Conservation (phyloP, 345 rosid species). For the Adansonia digitata region DNA sequence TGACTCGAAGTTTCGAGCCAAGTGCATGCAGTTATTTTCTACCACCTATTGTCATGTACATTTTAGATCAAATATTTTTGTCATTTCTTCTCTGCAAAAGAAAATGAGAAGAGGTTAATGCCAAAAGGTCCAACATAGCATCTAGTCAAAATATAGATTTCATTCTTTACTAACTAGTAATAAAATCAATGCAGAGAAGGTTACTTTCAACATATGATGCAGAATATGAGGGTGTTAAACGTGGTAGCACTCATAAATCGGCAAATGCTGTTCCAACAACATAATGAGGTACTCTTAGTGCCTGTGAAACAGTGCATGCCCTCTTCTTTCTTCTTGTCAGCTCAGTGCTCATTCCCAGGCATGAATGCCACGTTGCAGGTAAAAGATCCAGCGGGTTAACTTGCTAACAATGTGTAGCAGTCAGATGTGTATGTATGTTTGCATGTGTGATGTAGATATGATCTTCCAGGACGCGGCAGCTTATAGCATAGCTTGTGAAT, state of each 20-base stretch:
- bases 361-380: not conserved
- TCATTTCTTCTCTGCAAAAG: not conserved
- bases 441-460: not conserved
- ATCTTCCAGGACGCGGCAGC: too few species aligned
- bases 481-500: too few species aligned
- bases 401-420: not conserved
- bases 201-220: conserved; percentile 30
- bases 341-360: not conserved
- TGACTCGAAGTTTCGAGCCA: not conserved
- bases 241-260: too few species aligned
- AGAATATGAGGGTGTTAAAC: conserved; percentile 19
- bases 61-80: not conserved
- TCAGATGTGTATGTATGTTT: not conserved
- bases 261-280: conserved; percentile 24
- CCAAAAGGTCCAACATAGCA: too few species aligned
- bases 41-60: too few species aligned
- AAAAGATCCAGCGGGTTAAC: not conserved
- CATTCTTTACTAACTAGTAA: not conserved
- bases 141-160: not conserved
- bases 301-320: not conserved
- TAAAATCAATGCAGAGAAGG: conserved; percentile 33
- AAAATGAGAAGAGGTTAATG: not conserved
- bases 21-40: not conserved
- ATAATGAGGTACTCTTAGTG: not conserved
- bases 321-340: not conserved